These are phyloP conservation scores for Diospyros lotus DNA, from an alignment of 148 eudicot genomes.

Conservation along the genomic window DNA sequence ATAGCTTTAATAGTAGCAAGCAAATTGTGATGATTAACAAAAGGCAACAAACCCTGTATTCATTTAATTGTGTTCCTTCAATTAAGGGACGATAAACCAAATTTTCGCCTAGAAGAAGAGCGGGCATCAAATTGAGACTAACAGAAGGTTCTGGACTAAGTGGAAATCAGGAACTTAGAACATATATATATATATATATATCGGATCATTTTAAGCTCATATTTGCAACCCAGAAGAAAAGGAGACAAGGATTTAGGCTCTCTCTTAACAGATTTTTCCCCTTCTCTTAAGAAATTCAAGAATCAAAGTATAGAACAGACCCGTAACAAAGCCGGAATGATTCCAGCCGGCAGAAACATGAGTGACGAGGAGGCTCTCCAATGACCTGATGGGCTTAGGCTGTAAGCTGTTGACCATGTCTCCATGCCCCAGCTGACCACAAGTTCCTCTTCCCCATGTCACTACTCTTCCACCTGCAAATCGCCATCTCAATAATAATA, in stretches of 20 bases:
- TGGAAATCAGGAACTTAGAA: no score
- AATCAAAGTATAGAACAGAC: constrained; percentile 22
- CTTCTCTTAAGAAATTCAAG: neutral
- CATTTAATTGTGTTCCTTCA: neutral
- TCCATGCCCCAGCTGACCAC: constrained; percentile 91
- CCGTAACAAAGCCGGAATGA: constrained; percentile 96
- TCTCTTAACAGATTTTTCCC: no score
- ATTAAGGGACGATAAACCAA: no score
- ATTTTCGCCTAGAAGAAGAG: no score
- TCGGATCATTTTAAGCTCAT: no score
- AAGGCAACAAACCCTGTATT: neutral
- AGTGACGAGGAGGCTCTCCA: constrained; percentile 32
- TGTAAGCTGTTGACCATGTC: constrained; percentile 40
- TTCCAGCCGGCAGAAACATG: constrained; percentile 96
- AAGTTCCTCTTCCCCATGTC: constrained; percentile 91
- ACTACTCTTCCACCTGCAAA: constrained; percentile 69
- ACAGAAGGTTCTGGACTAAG: no score
- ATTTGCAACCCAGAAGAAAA: neutral
- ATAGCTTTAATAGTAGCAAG: neutral
- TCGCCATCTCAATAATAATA: neutral
- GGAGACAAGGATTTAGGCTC: neutral
- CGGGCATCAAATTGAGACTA: no score
- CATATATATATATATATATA: no score
- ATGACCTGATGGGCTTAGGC: constrained; percentile 42
- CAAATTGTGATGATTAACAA: neutral